Evolutionary conservation across 768 basidiomycete species (phyloP), one percentile per base, ranked within the genome.

Genomic region (Lepiota venenata): DNA sequence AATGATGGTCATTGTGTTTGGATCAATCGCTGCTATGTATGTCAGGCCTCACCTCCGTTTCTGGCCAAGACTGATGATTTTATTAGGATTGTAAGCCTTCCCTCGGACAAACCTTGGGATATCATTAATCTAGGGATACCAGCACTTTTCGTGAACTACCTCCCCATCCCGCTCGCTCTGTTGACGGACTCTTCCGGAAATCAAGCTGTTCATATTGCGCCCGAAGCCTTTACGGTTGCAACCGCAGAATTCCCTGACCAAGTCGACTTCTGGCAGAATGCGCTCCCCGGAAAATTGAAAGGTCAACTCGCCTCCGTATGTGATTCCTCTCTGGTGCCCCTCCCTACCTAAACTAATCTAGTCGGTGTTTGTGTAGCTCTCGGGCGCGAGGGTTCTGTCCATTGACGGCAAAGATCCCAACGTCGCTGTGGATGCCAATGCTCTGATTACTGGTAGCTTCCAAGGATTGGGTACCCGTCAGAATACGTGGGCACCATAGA

Each of bases 1-100:
- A 77, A 81, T 53, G 83, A 84, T 59, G 82, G 82, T 1, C 83
- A 85, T 61, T 79, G 77, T 58, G 74, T 76, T 9, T 79, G 79
- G 66, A 70, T 80, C 22, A 82, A 83, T 60, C 59, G 67, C 20
- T 85, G 82, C 63, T 84, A 77, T 63, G 69, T 68, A 52, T 39
- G 66, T 52, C 5, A 22, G 11, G 9, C 21, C 10, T n/a, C 22
- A 11, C 14, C 40, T 11, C 8, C 22, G 15, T 29, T 48, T 40
- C 18, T 35, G 22, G 15, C 21, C 43, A 50, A 36, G n/a, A 4
- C 37, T 46, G 16, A 22, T 11, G 12, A 48, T 22, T 21, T 45
- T 12, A 46, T 18, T 38, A 68, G 66, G 82, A 82, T 57, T 71
- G 76, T 76, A 60, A 60, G 72, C 62, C 29, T 12, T 41, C 14